Percentiles rank a stretch among this genome's conserved stretches.
phyloP scores from a whole-genome alignment of 164 flowering plant genomes.

The Cinnamomum chago region DNA sequence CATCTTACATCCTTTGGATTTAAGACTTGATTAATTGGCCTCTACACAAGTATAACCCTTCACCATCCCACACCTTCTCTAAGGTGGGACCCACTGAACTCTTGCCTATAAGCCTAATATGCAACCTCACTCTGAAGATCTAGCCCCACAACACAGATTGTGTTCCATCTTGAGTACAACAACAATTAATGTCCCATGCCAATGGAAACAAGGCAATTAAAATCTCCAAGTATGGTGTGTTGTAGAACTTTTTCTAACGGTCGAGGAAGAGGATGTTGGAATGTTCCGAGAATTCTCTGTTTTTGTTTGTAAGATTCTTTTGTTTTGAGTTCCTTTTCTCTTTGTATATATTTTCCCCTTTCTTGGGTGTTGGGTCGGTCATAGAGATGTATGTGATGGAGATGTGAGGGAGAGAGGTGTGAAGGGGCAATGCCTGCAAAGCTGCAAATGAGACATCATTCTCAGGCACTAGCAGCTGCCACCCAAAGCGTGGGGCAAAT shows the following conservation, averaged over 20 bases:
- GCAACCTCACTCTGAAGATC: no score
- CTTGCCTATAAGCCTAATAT: no score
- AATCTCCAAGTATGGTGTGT: not conserved
- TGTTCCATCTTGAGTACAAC: no score
- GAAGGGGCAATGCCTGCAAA: not conserved
- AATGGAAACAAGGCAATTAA: not conserved
- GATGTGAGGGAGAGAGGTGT: not conserved
- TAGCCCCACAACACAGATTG: no score
- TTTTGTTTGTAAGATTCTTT: not conserved
- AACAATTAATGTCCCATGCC: not conserved
- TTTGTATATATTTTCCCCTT: not conserved
- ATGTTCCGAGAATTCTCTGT: not conserved
- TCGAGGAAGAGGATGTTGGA: not conserved
- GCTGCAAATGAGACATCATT: constrained; percentile 4
- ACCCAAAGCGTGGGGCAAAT: constrained; percentile 4
- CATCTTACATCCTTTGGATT: no score
- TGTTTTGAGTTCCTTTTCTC: not conserved
- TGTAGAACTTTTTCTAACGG: not conserved
- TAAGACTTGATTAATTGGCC: no score
- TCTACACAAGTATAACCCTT: no score
- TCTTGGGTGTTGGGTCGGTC: not conserved
- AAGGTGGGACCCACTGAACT: no score
- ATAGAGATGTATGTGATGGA: not conserved
- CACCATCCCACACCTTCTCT: no score
- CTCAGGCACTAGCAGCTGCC: constrained; percentile 6